A percentile compares a stretch with the other conserved stretches of the same genome.
Conservation (phyloP, 306 rosid genomes). For the Dryas drummondii region DNA sequence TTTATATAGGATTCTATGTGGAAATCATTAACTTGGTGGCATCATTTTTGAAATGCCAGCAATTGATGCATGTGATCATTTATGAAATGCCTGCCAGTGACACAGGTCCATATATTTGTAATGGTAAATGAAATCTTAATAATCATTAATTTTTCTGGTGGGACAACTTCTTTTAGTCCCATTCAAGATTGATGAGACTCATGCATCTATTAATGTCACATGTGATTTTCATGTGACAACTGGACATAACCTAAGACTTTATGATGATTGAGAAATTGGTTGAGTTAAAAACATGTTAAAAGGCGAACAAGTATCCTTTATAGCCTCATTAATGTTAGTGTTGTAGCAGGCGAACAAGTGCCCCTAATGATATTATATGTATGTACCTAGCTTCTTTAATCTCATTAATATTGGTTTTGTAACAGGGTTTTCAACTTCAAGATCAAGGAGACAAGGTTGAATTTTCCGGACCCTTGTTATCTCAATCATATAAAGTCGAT, state of each 20-base stretch:
- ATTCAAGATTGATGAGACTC: slow-evolving; percentile 11
- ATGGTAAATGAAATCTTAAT: background rate
- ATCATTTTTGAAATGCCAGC: background rate
- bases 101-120: no score
- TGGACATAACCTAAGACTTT: background rate
- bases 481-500: slow-evolving; percentile 82
- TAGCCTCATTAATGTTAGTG: no score
- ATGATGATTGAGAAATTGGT: slow-evolving; percentile 1
- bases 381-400: background rate
- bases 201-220: background rate
- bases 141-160: slow-evolving; percentile 2
- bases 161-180: background rate
- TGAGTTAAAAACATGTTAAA: slow-evolving; percentile 4
- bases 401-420: slow-evolving; percentile 22
- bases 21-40: background rate
- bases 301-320: background rate
- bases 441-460: slow-evolving; percentile 86
- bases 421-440: slow-evolving; percentile 68
- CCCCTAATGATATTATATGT: background rate
- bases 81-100: background rate
- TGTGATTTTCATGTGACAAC: background rate
- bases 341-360: background rate
- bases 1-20: background rate
- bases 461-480: slow-evolving; percentile 87
- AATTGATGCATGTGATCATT: background rate